Evolutionary conservation across 2,329 filamentous ascomycete species (phyloP), one percentile per base, ranked within the genome.

Genomic region (Apiospora pterosperma): DNA sequence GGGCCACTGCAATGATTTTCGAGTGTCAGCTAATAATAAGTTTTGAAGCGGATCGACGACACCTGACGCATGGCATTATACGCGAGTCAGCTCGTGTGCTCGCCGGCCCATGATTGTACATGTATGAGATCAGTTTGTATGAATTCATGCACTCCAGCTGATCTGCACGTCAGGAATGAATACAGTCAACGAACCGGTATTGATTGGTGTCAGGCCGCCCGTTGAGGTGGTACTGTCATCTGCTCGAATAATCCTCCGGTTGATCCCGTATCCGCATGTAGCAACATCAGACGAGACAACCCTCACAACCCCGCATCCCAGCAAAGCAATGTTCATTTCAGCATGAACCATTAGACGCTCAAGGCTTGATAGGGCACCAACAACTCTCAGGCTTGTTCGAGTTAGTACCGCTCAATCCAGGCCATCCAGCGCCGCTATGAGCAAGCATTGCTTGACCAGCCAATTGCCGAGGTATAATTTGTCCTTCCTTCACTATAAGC

Each of bases 81-180:
- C 48, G 25, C 60, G 60, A 42, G 60, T 62, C 60, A 62, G 60
- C 23, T 48, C 16, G 39, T 55, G 52, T 52, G 25, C 65, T 62
- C 55, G 23, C 34, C 61, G 58, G 52, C 60, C 65, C 65, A 65
- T 65, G 34, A 21, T 41, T 21, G n/a, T n/a, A n/a, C n/a, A n/a
- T 64, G 63, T 66, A 59, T 61, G 65, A 66, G 61, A 39, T 34
- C 59, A 38, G 63, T 65, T 58, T 59, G 59, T 61, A 63, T 36
- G 41, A 41, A 61, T 64, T 66, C 55, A 66, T 66, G 65, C 65
- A 39, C 41, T 66, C 58, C 16, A 34, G 28, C 48, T 34, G 48
- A 55, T 55, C 48, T 55, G 48, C 48, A 34, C 19, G 16, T 34
- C 48, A 34, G 34, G 25, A 55, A 10, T 34, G 28, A 55, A 55